phyloP scores from a whole-genome alignment of 2,329 filamentous ascomycete species.

The Nemania serpens region DNA sequence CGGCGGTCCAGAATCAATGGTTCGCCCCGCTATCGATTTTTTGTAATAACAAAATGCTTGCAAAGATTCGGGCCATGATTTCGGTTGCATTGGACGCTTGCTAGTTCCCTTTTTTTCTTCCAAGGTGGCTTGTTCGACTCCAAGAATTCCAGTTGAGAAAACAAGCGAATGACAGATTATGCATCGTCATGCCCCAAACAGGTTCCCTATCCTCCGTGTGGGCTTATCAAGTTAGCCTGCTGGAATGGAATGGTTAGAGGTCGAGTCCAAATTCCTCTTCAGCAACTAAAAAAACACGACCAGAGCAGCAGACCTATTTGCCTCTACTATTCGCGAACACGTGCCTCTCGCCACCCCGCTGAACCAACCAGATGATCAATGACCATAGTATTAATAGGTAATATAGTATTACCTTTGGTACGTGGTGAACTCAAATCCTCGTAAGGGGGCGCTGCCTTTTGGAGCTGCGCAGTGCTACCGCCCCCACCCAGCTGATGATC shows the following conservation, averaged over 20 bases:
- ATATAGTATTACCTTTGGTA: constrained; percentile 4
- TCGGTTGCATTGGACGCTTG: constrained; percentile 14
- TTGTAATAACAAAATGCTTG: constrained; percentile 16
- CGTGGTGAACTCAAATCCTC: constrained; percentile 3
- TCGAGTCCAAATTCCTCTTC: neutral
- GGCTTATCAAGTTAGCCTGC: neutral
- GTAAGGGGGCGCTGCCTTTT: neutral
- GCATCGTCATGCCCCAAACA: constrained; percentile 5
- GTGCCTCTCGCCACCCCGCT: neutral
- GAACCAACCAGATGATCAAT: neutral
- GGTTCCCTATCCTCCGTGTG: neutral
- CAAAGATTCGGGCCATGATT: constrained; percentile 12
- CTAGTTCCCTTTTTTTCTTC: constrained; percentile 13
- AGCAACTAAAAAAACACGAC: no score
- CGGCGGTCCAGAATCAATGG: constrained; percentile 12
- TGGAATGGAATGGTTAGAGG: neutral
- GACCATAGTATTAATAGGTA: neutral
- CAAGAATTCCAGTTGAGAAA: constrained; percentile 13
- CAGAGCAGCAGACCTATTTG: neutral
- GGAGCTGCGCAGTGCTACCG: constrained; percentile 11
- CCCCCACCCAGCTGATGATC: constrained; percentile 3
- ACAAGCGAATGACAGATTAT: constrained; percentile 21
- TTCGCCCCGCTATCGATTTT: constrained; percentile 21
- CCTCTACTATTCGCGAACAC: neutral
- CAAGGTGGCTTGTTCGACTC: constrained; percentile 3